phyloP scores from a whole-genome alignment of 2,329 filamentous ascomycete species.

The Fusarium armeniacum region DNA sequence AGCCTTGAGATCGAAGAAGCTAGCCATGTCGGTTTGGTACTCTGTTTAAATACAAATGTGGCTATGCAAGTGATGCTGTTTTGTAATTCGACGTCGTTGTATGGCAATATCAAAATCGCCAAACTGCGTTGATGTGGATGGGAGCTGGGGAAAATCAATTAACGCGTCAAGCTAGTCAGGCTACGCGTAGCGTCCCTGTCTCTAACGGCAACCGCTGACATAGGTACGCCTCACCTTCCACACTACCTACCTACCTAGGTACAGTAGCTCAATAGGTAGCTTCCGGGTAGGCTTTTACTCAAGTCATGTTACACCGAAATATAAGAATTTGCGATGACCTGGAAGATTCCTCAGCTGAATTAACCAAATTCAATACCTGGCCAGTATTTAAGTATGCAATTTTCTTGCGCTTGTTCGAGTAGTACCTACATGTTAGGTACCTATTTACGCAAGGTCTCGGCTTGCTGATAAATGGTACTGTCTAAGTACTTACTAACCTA shows the following conservation, averaged over 20 bases:
- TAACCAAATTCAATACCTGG: too few species aligned
- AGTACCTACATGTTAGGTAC: neutral
- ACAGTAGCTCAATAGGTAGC: neutral
- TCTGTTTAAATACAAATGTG: neutral
- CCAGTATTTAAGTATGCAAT: too few species aligned
- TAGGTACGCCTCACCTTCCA: neutral
- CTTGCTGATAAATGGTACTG: too few species aligned
- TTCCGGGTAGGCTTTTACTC: constrained; percentile 15
- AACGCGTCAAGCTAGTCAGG: constrained; percentile 49
- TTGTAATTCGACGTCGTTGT: neutral
- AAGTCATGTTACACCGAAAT: neutral
- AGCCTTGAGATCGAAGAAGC: constrained; percentile 96
- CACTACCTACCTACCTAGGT: too few species aligned
- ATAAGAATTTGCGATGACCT: neutral
- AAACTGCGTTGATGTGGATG: constrained; percentile 19
- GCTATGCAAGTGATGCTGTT: neutral
- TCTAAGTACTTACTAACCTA: neutral
- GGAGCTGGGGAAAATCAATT: constrained; percentile 49
- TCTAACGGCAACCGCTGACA: constrained; percentile 18
- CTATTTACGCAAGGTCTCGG: neutral
- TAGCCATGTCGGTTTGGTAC: constrained; percentile 72
- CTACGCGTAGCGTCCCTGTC: constrained; percentile 43
- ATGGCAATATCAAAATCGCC: constrained; percentile 13
- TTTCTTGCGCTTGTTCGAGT: neutral
- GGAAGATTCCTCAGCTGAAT: too few species aligned